Evolutionary conservation across 768 basidiomycete species (phyloP).

Genomic region (Dacryopinax primogenitus): DNA sequence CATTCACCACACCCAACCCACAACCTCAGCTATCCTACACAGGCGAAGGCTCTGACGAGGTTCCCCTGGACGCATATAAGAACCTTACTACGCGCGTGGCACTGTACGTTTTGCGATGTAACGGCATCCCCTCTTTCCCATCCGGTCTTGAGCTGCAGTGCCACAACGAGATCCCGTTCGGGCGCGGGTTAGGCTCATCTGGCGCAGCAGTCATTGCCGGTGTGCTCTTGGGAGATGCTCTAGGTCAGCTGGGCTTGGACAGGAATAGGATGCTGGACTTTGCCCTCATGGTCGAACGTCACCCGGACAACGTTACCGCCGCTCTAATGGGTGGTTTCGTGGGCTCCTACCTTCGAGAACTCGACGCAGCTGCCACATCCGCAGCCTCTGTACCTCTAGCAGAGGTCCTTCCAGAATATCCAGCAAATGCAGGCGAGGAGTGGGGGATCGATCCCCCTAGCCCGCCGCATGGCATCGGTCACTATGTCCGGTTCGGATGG

Average conservation of each 20-base stretch:
- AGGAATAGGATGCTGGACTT: constrained; percentile 74
- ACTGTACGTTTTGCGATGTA: constrained; percentile 92
- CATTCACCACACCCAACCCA: constrained; percentile 10
- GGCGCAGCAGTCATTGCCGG: constrained; percentile 99
- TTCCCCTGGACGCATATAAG: constrained; percentile 88
- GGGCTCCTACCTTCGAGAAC: constrained; percentile 85
- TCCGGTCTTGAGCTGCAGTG: constrained; percentile 59
- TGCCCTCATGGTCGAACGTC: constrained; percentile 96
- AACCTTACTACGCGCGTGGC: constrained; percentile 96
- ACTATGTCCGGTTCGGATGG: constrained; percentile 86
- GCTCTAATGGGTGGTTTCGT: constrained; percentile 95
- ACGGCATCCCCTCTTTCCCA: constrained; percentile 62
- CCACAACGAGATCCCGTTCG: constrained; percentile 92
- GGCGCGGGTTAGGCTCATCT: constrained; percentile 91
- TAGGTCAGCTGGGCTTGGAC: constrained; percentile 61
- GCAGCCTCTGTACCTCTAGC: constrained; percentile 85
- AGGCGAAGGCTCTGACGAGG: constrained; percentile 82
- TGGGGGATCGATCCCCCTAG: constrained; percentile 84
- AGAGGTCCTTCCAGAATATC: constrained; percentile 93
- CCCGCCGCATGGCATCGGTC: constrained; percentile 83
- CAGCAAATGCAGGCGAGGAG: constrained; percentile 75
- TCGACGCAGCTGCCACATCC: constrained; percentile 64
- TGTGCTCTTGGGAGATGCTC: constrained; percentile 73
- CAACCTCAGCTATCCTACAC: constrained; percentile 60
- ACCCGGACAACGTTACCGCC: constrained; percentile 98